Base-by-base conservation (phyloP, 2,329 filamentous ascomycete genomes). In the Aspergillus spinulosporus region DNA sequence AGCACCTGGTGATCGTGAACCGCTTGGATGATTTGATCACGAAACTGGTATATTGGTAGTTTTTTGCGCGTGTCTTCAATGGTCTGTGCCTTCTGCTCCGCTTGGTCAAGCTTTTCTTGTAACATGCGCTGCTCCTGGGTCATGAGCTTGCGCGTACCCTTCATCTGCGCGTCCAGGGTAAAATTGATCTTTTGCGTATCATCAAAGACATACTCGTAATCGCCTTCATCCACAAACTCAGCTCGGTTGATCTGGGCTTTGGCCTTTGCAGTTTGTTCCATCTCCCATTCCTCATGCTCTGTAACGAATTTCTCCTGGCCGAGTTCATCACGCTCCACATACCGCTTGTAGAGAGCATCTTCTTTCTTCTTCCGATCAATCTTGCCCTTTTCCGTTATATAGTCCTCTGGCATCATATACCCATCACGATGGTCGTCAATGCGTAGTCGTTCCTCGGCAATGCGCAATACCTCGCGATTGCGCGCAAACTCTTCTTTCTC, bases 241-340 rank as follows among this genome's bases (percentile, higher is more conserved):
- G 85, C 78, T 52, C 86, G 84, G 62, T 85, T 82, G 57, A 96
- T 91, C 70, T 96, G 92, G 1, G 90, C 87, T 71, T 93, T 94
- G 4, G 91, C 92, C 72, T 95, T 95, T 55, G 87, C 82, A 0
- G 88, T 84, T 75, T 97, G 93, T 69, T 97, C 93, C 56, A 85
- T 80, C 72, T 99, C 94, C 93, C 93, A 99, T 68, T 96, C 90
- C 60, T 99, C 92, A 61, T 96, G 89, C 71, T 99, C 94, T 0
- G 92, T 96, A 57, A 96, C 85, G 65, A 91, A 95, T 65, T 88
- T 88, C 71, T 97, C 93, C 62, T 94, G 87, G 3, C 92, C 92
- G 65, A 88, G 88, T 66, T 95, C 90, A 65, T 96, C 92, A 58
- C 84, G 84, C 60, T 97, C 92, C 3, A 96, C 87, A 64, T 96